Percentiles rank a stretch among this genome's conserved stretches.
phyloP scores from a whole-genome alignment of 257 asterid species.

The Fraxinus anomala region DNA sequence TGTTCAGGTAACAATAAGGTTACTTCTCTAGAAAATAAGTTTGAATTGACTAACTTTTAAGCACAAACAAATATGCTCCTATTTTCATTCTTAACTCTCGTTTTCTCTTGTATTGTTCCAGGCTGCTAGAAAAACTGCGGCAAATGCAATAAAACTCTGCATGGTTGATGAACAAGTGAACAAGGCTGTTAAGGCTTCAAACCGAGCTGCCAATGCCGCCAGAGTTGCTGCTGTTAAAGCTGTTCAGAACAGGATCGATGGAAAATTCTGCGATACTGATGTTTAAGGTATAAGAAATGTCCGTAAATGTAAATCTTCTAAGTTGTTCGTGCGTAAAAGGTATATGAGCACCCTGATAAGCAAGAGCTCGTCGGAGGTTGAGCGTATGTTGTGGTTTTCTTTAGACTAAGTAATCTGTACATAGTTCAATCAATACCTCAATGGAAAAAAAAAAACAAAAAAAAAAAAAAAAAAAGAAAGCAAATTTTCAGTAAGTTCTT shows the following conservation, averaged over 20 bases:
- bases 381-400: constrained; percentile 30
- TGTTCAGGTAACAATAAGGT: constrained; percentile 52
- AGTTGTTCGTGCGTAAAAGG: constrained; percentile 14
- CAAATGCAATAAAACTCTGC: constrained; percentile 47
- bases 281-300: constrained; percentile 20
- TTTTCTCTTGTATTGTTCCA: constrained; percentile 27
- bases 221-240: constrained; percentile 69
- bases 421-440: constrained; percentile 38
- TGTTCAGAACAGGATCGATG: constrained; percentile 52
- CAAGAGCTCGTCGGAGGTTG: constrained; percentile 46
- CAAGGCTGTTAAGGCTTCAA: constrained; percentile 63
- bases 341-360: constrained; percentile 39
- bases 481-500: constrained; percentile 21
- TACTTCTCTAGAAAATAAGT: not conserved
- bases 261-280: constrained; percentile 46
- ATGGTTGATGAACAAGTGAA: constrained; percentile 73
- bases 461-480: no score
- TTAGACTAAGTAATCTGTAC: constrained; percentile 47
- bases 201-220: constrained; percentile 64
- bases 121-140: constrained; percentile 78
- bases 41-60: not conserved
- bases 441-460: constrained; percentile 20
- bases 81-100: not conserved
- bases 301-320: constrained; percentile 34
- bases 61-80: not conserved